phyloP scores from a whole-genome alignment of 768 basidiomycete species.

The Pisolithus orientalis region DNA sequence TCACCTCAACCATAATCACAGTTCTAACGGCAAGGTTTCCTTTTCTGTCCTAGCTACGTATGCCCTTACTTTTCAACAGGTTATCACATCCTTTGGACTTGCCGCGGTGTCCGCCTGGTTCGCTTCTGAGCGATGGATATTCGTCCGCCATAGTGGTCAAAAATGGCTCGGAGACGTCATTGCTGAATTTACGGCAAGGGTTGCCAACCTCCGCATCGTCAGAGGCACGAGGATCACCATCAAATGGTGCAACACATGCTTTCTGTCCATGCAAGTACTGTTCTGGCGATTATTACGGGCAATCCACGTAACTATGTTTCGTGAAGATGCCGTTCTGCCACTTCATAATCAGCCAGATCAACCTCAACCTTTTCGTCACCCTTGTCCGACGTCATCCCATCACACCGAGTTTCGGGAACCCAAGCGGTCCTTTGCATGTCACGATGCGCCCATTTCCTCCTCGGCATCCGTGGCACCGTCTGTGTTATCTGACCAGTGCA shows the following conservation, averaged over 20 bases:
- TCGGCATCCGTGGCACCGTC: conserved; percentile 21
- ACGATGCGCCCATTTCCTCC: conserved; percentile 19
- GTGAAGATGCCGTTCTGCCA: conserved; percentile 19
- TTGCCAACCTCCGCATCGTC: conserved; percentile 22
- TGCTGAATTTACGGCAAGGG: conserved; percentile 17
- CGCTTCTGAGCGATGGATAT: conserved; percentile 45
- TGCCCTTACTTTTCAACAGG: conserved; percentile 15
- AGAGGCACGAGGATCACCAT: conserved; percentile 17
- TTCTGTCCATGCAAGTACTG: conserved; percentile 14
- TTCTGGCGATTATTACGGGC: conserved; percentile 18
- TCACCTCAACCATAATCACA: conserved; percentile 68
- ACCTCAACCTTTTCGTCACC: conserved; percentile 12
- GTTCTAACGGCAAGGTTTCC: conserved; percentile 50
- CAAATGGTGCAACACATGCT: conserved; percentile 19
- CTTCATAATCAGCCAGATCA: conserved; percentile 11
- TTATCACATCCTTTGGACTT: conserved; percentile 36
- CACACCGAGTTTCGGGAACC: conserved; percentile 17
- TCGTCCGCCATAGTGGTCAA: conserved; percentile 40
- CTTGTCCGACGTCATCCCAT: conserved; percentile 6
- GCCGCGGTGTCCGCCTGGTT: conserved; percentile 50
- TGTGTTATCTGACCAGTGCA: conserved; percentile 19
- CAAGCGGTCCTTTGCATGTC: conserved; percentile 9
- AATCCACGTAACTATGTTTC: conserved; percentile 17
- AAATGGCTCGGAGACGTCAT: conserved; percentile 46
- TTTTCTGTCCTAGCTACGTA: neutral